phyloP scores from a whole-genome alignment of 768 basidiomycete genomes.

The Xerocomellus chrysenteron region DNA sequence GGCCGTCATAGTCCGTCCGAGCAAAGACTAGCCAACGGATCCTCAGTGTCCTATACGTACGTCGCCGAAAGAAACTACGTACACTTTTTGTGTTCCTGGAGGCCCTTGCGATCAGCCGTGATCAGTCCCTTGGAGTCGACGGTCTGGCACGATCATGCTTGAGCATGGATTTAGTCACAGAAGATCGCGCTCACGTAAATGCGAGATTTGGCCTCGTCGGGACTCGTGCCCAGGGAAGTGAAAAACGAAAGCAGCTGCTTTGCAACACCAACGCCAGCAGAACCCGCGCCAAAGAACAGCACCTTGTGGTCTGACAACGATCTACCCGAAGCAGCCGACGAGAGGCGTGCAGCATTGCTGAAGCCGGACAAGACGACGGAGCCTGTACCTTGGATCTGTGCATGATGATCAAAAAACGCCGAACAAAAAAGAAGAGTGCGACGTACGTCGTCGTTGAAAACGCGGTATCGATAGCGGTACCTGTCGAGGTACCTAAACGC shows the following conservation, averaged over 20 bases:
- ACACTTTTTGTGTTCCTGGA: constrained; percentile 78
- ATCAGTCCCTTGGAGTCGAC: constrained; percentile 79
- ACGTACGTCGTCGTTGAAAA: constrained; percentile 75
- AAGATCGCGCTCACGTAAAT: constrained; percentile 55
- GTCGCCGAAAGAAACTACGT: constrained; percentile 7
- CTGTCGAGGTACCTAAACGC: constrained; percentile 72
- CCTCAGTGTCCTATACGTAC: background rate
- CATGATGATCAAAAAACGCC: background rate
- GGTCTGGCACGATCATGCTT: constrained; percentile 40
- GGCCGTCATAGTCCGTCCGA: constrained; percentile 65
- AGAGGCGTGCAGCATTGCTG: constrained; percentile 65
- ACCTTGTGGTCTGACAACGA: constrained; percentile 49
- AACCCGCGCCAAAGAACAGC: constrained; percentile 58
- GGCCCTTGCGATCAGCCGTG: constrained; percentile 61
- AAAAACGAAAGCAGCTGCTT: constrained; percentile 50
- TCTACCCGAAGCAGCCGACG: constrained; percentile 45
- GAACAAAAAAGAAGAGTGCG: background rate
- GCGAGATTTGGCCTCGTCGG: constrained; percentile 61
- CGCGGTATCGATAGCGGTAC: constrained; percentile 55
- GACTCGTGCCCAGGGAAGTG: constrained; percentile 53
- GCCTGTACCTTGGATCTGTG: constrained; percentile 68
- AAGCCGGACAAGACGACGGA: constrained; percentile 76
- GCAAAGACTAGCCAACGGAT: constrained; percentile 53
- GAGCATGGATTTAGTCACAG: constrained; percentile 5
- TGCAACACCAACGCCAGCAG: constrained; percentile 54